Percentiles rank a stretch among this genome's conserved stretches.
Evolutionary conservation across 192 early-diverging fungal species (phyloP).

Genomic region (Mortierella claussenii): DNA sequence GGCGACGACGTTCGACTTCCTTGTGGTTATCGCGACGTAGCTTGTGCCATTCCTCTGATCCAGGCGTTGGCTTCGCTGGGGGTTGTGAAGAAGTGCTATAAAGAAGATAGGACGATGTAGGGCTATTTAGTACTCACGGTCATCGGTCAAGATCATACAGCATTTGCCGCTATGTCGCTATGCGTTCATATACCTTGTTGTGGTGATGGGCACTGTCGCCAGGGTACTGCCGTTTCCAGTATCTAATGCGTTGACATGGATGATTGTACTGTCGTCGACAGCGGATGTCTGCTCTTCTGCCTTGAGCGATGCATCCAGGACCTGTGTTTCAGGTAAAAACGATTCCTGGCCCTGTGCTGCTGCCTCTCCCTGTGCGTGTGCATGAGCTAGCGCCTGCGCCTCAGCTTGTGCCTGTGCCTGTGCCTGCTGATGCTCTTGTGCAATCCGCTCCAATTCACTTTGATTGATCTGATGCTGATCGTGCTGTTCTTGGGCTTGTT

Average conservation of each 20-base stretch:
- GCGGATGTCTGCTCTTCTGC: conserved; percentile 12
- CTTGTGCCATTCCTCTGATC: conserved; percentile 85
- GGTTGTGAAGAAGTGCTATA: conserved; percentile 12
- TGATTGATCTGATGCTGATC: not conserved
- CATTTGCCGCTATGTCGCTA: conserved; percentile 32
- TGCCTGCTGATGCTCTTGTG: conserved; percentile 24
- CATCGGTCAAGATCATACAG: not conserved
- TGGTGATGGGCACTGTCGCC: conserved; percentile 37
- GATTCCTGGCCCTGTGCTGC: conserved; percentile 20
- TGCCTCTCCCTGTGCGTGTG: not conserved
- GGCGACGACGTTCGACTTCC: conserved; percentile 92
- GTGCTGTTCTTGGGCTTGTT: conserved; percentile 7
- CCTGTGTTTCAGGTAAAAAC: conserved; percentile 8
- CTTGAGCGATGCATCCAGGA: not conserved
- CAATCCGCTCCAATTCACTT: conserved; percentile 39
- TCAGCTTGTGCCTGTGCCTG: conserved; percentile 4
- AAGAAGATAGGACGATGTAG: too few species aligned
- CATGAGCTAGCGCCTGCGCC: not conserved
- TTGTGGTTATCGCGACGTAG: conserved; percentile 90
- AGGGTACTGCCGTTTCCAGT: conserved; percentile 33
- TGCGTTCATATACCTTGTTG: conserved; percentile 3
- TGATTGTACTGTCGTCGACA: conserved; percentile 9
- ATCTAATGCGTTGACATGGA: conserved; percentile 14
- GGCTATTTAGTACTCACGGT: too few species aligned
- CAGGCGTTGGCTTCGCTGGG: conserved; percentile 60